Evolutionary conservation across 2,329 filamentous ascomycete genomes (phyloP).

Genomic region (Metarhizium robertsii): DNA sequence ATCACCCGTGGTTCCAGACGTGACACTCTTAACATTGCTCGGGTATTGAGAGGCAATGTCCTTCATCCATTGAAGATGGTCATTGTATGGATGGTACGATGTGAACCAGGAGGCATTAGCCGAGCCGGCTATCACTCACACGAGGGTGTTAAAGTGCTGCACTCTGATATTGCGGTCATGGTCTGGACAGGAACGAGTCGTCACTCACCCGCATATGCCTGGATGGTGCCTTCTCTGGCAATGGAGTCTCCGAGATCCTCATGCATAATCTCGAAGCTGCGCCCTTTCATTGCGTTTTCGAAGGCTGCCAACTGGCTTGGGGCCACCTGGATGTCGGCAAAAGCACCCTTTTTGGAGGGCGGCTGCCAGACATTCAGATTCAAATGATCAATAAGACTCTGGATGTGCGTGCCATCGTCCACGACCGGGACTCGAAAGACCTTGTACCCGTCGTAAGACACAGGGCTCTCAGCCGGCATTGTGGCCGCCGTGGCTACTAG

Average conservation of each 20-base stretch:
- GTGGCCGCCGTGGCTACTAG: slow-evolving; percentile 10
- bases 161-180: neutral
- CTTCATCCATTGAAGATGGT: slow-evolving; percentile 38
- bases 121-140: slow-evolving; percentile 5
- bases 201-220: slow-evolving; percentile 19
- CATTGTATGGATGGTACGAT: slow-evolving; percentile 41
- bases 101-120: slow-evolving; percentile 37
- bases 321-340: slow-evolving; percentile 32
- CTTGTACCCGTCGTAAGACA: slow-evolving; percentile 35
- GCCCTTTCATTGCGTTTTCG: slow-evolving; percentile 17
- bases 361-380: slow-evolving; percentile 28
- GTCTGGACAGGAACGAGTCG: neutral
- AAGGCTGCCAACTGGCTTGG: slow-evolving; percentile 25
- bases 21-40: slow-evolving; percentile 37
- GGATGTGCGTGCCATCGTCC: slow-evolving; percentile 21
- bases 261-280: slow-evolving; percentile 26
- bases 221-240: slow-evolving; percentile 21
- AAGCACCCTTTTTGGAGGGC: slow-evolving; percentile 18
- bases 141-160: neutral
- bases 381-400: slow-evolving; percentile 23
- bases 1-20: slow-evolving; percentile 35
- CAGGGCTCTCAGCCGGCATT: slow-evolving; percentile 8
- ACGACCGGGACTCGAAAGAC: slow-evolving; percentile 32
- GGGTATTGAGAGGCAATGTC: slow-evolving; percentile 34
- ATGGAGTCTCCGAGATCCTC: slow-evolving; percentile 30